Evolutionary conservation across 1,139 yeast genomes (phyloP), one percentile per base, ranked within the genome.

Genomic region (Suhomyces kunorum): DNA sequence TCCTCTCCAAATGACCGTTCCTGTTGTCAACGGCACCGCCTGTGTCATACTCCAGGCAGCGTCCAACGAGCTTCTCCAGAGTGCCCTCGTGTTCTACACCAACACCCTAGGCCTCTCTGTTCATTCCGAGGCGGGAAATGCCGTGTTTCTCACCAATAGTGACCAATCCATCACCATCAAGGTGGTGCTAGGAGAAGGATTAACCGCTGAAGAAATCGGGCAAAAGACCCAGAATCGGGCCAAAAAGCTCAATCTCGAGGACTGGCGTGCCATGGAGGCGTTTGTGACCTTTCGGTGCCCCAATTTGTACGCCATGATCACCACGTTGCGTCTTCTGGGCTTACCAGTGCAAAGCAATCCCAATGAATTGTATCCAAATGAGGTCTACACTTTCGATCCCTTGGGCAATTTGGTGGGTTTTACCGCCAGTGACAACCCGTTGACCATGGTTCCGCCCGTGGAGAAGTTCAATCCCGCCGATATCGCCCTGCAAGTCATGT

Each of bases 361-460:
- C n/a, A 80, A 80, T 46, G 83, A 79, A 38, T 63, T 81, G 47
- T 76, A 72, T 43, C 90, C 92, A 4, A 74, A 76, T 55, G 89
- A 84, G 56, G 70, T 81, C 14, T 84, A 81, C 59, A 75, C 79
- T 13, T 54, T 81, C 27, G 90, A 84, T 55, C 89, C 90, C 2
- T 63, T 81, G 49, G 89, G 89, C 16, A 71, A 75, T 45, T 59
- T 83, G 28, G 62, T 85, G 35, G 94, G 92, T 12, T 83, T 85
- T 59, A 78, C 86, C 17, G 70, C 81, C 8, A 63, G 77, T 29
- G 61, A 61, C 26, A 83, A 83, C 49, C 80, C 89, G 6, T 68
- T 82, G 49, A 69, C 82, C 17, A 62, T 80, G 13, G 65, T 63
- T 32, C 77, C 83, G 17, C 78, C 71, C 6, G 61, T 62, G 17